Evolutionary conservation across 371 early-diverging fungal genomes (phyloP), one percentile per base, ranked within the genome.

Genomic region (Apophysomyces elegans): DNA sequence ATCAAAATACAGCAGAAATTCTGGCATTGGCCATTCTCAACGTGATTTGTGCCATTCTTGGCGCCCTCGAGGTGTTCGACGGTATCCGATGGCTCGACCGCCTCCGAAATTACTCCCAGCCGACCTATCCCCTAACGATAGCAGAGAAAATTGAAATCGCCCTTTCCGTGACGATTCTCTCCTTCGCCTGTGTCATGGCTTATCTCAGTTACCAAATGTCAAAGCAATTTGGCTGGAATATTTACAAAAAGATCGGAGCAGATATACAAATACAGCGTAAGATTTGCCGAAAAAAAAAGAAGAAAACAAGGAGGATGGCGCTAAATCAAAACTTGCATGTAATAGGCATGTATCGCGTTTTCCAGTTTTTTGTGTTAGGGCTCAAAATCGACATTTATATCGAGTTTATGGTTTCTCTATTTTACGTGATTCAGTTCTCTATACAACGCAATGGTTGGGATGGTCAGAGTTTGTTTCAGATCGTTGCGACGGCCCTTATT

Each of bases 221-320:
- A 36, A 69, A 72, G 58, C 75, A 75, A 56, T 75, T 78, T 79
- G 68, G 95, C 45, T 96, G 95, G 95, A 89, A 88, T 71, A 92
- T 96, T 38, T 96, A 93, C 80, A 94, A 95, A 79, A 87, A 90
- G 75, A 93, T 96, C 66, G 96, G 96, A 9, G 94, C 96, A 1
- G 95, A 95, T 71, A 85, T 93, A 61, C 76, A 79, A 37, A 93
- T 93, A 83, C 81, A 91, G 74, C 80, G 93, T 91, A 77, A 67
- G 8, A 58, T 8, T 41, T 41, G 1, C 41, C 41, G 41, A 11
- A 13, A 8, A 41, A 18, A 38, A 38, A 56, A 38, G 14, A 9
- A 58, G 11, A 61, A 14, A n/a, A 32, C 58, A 41, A 9, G 3
- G 14, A 59, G 37, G 8, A 0, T 21, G 32, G 32, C 32, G 32